Evolutionary conservation across 129 eudicot genomes (phyloP).

Genomic region (Erigeron canadensis): DNA sequence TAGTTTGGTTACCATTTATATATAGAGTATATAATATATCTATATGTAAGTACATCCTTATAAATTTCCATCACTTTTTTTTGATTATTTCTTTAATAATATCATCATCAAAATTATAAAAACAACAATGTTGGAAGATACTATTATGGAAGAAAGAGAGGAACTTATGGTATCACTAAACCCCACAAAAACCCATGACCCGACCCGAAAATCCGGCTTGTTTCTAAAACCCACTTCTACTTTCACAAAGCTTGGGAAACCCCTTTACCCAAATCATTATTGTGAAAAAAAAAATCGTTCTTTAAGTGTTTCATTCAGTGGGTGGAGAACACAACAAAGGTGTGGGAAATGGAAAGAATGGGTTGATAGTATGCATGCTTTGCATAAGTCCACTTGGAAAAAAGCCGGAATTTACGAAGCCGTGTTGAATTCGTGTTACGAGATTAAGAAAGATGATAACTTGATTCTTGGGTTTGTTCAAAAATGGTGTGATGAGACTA

Average conservation of each 20-base stretch:
- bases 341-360: conserved; percentile 23
- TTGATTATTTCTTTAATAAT: no score
- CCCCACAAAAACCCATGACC: not conserved
- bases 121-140: conserved; percentile 17
- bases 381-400: no score
- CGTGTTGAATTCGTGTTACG: no score
- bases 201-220: not conserved
- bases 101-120: not conserved
- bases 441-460: not conserved
- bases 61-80: no score
- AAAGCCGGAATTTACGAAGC: no score
- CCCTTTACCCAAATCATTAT: conserved; percentile 5
- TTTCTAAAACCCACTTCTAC: conserved; percentile 20
- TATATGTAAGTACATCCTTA: no score
- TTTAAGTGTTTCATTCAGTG: conserved; percentile 21
- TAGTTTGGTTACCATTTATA: no score
- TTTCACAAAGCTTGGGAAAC: not conserved
- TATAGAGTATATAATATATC: no score
- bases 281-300: not conserved
- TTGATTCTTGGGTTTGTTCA: conserved; percentile 35
- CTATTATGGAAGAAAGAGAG: conserved; percentile 25
- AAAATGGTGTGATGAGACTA: conserved; percentile 42
- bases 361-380: no score
- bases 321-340: conserved; percentile 24
- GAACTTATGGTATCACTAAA: conserved; percentile 22